Evolutionary conservation across 2,329 filamentous ascomycete genomes (phyloP), one percentile per base, ranked within the genome.

Genomic region (Colletotrichum sidae): DNA sequence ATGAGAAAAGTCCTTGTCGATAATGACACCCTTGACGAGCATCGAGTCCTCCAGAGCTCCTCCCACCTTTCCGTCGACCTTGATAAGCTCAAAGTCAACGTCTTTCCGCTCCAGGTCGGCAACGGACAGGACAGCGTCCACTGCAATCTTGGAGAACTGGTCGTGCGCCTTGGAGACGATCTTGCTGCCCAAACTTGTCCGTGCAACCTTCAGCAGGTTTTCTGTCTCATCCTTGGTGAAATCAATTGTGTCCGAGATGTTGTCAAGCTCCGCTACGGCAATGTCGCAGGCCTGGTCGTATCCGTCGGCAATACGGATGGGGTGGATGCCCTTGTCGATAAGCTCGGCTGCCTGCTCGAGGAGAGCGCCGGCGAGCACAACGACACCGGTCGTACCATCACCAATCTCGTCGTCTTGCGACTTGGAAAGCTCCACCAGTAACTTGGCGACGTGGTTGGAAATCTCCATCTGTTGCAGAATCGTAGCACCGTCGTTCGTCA

Each of bases 1-100:
- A 79, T 99, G 96, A 41, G 96, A 98, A 80, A 99, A 99, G 83
- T 99, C 96, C 85, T 99, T 99, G 88, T 99, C 96, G 78, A 99
- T 88, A 78, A 99, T 97, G 70, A 99, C 96, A 78, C 96, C 96
- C 83, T 98, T 96, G 72, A 99, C 95, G 47, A 99, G 89, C 37
- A 98, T 82, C 6, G 94, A 92, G 79, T 99, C 96, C 80, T 98
- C 95, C 15, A 99, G 86, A 35, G 95, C 82, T 66, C 96, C 96
- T 72, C 96, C 96, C 41, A 98, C 94, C 85, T 99, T 99, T 74
- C 96, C 95, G 75, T 99, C 96, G 55, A 99, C 95, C 86, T 99
- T 99, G 84, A 99, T 99, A 72, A 99, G 83, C 83, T 99, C 96
- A 76, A 99, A 99, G 77, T 99, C 94, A 67, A 99, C 96, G 75